Conservation (phyloP, 768 basidiomycete genomes). For the Mycena sanguinolenta region DNA sequence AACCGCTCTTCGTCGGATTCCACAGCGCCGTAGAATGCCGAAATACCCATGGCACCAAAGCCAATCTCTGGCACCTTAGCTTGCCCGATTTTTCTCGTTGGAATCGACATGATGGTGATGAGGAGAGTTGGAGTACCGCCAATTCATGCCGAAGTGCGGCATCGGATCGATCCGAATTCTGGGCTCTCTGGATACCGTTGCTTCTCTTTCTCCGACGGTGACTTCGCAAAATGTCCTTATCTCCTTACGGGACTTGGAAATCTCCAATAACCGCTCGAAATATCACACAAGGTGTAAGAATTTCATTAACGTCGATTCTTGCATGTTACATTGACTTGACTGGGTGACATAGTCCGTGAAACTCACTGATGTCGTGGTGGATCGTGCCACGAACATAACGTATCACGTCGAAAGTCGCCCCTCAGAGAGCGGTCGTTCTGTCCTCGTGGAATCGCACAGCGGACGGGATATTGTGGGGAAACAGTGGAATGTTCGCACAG, state of each 20-base stretch:
- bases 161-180: not conserved
- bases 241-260: constrained; percentile 71
- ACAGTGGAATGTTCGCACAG: constrained; percentile 66
- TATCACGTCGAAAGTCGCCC: constrained; percentile 67
- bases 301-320: not conserved
- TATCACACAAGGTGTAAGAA: constrained; percentile 57
- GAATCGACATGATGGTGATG: constrained; percentile 29
- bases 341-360: constrained; percentile 39
- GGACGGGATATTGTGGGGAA: constrained; percentile 62
- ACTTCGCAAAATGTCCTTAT: constrained; percentile 36
- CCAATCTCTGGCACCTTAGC: constrained; percentile 54
- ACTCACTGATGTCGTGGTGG: constrained; percentile 54
- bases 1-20: constrained; percentile 64
- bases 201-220: too few relatives aligned
- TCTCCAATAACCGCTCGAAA: constrained; percentile 65
- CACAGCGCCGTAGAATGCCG: constrained; percentile 54
- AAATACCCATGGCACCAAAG: constrained; percentile 55
- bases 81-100: constrained; percentile 48
- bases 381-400: constrained; percentile 52
- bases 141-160: not conserved
- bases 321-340: not conserved
- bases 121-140: constrained; percentile 4
- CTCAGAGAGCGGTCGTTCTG: constrained; percentile 48
- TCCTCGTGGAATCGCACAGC: constrained; percentile 58
- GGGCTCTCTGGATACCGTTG: too few relatives aligned